Evolutionary conservation across 306 rosid species (phyloP).

Genomic region (Prunus fruticosa): DNA sequence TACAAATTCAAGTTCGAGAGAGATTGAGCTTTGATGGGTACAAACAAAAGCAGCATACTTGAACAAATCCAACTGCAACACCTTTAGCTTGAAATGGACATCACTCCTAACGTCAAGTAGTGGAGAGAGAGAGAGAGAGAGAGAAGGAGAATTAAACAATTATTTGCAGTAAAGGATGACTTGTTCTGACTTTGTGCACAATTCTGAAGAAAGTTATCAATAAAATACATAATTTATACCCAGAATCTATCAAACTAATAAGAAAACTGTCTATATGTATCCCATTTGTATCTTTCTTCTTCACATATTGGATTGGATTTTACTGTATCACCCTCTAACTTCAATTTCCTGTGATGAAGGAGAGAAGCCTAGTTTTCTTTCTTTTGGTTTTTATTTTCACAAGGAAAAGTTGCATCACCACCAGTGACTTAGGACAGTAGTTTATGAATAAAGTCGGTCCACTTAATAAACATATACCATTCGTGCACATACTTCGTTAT

Average conservation of each 20-base stretch:
- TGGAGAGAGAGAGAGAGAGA: slow-evolving; percentile 32
- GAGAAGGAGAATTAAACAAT: slow-evolving; percentile 4
- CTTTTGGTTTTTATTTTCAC: slow-evolving; percentile 3
- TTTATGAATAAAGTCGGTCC: slow-evolving; percentile 25
- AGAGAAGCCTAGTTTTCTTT: neutral
- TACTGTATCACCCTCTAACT: neutral
- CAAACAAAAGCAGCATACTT: slow-evolving; percentile 1
- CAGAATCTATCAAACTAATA: neutral
- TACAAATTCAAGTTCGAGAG: neutral
- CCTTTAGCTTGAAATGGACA: slow-evolving; percentile 20
- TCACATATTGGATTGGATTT: neutral
- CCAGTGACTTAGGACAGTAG: slow-evolving; percentile 21
- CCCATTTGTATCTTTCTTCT: neutral
- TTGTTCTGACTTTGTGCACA: neutral
- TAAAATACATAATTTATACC: neutral
- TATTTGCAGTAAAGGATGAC: slow-evolving; percentile 25
- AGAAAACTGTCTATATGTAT: neutral
- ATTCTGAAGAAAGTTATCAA: slow-evolving; percentile 10
- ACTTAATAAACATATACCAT: slow-evolving; percentile 29
- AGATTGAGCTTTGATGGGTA: neutral
- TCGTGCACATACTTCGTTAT: slow-evolving; percentile 29
- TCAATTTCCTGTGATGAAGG: neutral
- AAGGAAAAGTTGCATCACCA: slow-evolving; percentile 36
- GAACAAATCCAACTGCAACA: slow-evolving; percentile 18
- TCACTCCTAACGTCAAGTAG: slow-evolving; percentile 32